Conservation (phyloP, 495 filamentous ascomycete species). For the Lentithecium fluviatile region DNA sequence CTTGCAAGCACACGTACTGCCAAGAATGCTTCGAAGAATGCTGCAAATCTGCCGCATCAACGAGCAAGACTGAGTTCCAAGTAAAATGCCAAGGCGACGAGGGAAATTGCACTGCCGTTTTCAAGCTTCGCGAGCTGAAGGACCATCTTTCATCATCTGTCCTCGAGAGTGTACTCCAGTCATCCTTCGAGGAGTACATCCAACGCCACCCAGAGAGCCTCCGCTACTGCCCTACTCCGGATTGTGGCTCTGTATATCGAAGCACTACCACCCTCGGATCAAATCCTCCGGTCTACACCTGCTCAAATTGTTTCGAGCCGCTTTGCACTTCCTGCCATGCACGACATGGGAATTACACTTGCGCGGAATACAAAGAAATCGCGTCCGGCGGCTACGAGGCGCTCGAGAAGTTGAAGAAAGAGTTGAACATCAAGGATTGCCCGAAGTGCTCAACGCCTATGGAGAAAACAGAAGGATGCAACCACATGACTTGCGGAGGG, state of each 20-base stretch:
- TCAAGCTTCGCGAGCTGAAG: not conserved
- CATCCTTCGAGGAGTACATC: conserved; percentile 9
- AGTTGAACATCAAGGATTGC: conserved; percentile 17
- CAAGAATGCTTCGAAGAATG: conserved; percentile 28
- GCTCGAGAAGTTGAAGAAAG: conserved; percentile 12
- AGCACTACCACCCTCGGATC: not conserved
- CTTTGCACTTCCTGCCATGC: conserved; percentile 14
- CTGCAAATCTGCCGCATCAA: conserved; percentile 9
- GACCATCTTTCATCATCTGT: not conserved
- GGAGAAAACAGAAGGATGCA: conserved; percentile 28
- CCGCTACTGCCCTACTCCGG: conserved; percentile 19
- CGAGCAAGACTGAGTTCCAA: conserved; percentile 4
- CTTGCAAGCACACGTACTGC: conserved; percentile 51
- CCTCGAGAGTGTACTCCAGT: conserved; percentile 1
- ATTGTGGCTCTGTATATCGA: conserved; percentile 18
- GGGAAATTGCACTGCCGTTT: not conserved
- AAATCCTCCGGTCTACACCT: not conserved
- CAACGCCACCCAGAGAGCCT: not conserved
- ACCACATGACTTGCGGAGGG: conserved; percentile 24
- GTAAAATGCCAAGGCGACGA: conserved; percentile 6
- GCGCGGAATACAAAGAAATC: conserved; percentile 20
- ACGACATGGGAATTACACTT: conserved; percentile 5
- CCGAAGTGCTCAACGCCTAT: conserved; percentile 18
- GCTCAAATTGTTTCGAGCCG: conserved; percentile 9
- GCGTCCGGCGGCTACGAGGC: conserved; percentile 14